phyloP scores from a whole-genome alignment of 495 filamentous ascomycete species.

The Bryoglossum gracile region DNA sequence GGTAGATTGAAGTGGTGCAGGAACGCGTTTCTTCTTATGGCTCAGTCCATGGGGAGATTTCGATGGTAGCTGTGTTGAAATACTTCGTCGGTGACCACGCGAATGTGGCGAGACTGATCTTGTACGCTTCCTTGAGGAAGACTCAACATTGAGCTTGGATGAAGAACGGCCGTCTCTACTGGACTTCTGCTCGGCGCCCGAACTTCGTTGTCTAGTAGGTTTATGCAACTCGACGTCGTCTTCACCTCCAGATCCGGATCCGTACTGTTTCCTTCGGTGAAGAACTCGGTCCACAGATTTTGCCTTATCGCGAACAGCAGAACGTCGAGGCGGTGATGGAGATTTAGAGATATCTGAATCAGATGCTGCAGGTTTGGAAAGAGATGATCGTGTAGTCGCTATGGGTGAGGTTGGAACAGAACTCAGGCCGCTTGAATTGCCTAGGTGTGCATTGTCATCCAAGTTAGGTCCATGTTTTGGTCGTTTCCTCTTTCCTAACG shows the following conservation, averaged over 20 bases:
- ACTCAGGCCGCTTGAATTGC: slow-evolving; percentile 43
- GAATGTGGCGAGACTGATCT: slow-evolving; percentile 59
- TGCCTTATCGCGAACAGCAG: slow-evolving; percentile 17
- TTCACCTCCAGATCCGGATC: slow-evolving; percentile 21
- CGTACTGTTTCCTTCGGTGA: slow-evolving; percentile 16
- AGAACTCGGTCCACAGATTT: slow-evolving; percentile 23
- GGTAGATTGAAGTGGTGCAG: slow-evolving; percentile 54
- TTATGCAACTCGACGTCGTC: slow-evolving; percentile 9
- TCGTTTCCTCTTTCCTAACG: slow-evolving; percentile 43
- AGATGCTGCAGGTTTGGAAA: slow-evolving; percentile 28
- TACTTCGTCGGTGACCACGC: slow-evolving; percentile 53
- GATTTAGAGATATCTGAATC: slow-evolving; percentile 30
- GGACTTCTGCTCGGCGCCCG: slow-evolving; percentile 19
- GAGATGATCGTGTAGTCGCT: slow-evolving; percentile 29
- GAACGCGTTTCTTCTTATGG: slow-evolving; percentile 48
- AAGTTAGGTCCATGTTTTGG: slow-evolving; percentile 24
- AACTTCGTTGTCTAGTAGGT: slow-evolving; percentile 18
- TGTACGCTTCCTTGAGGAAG: slow-evolving; percentile 30
- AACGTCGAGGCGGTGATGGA: slow-evolving; percentile 17
- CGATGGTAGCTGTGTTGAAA: slow-evolving; percentile 51
- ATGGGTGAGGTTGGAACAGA: slow-evolving; percentile 46
- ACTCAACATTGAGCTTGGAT: slow-evolving; percentile 10
- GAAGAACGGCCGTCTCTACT: slow-evolving; percentile 8
- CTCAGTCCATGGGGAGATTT: slow-evolving; percentile 40
- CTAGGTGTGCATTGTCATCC: slow-evolving; percentile 22